Evolutionary conservation across 106 monocot species (phyloP), one percentile per base, ranked within the genome.

Genomic region (Allium cepa): DNA sequence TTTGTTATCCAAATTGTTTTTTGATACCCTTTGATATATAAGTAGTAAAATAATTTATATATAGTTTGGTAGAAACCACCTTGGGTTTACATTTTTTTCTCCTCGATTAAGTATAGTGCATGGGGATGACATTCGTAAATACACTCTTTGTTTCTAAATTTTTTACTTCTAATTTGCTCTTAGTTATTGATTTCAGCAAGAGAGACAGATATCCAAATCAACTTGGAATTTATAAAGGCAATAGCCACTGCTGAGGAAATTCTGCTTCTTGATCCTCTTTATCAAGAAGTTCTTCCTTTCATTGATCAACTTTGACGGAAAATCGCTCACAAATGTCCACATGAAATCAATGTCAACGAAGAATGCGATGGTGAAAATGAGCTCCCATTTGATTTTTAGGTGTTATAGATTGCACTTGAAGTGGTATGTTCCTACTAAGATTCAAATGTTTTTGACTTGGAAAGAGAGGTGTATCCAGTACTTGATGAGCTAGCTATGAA

Each of bases 171-270:
- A n/a, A n/a, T n/a, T n/a, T n/a, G n/a, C n/a, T n/a, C n/a, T n/a
- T n/a, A n/a, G n/a, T n/a, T n/a, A n/a, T n/a, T 28, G 17, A 68
- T 72, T 13, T n/a, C 84, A 99, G 99, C 89, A 8, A 99, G 99
- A 71, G 92, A 93, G 53, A 99, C 79, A 57, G 99, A 92, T 53
- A 90, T 99, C 74, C 81, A 93, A 55, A 75, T 99, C 62, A 99
- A 99, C 75, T 76, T 99, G 45, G 99, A 99, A 60, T 86, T 87
- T 51, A 81, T 99, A 55, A 92, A 81, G 68, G 87, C 90, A 17
- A 93, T 99, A 71, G 82, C 93, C 51, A 93, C 99, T 68, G 92
- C 99, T 50, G 87, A 99, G 45, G 99, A 93, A 71, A 75, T 99
- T 59, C 78, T 99, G 51, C 72, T 93, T 12, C 78, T 93, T 46